Base-by-base conservation (phyloP, 2,329 filamentous ascomycete species). In the Apiospora marii region DNA sequence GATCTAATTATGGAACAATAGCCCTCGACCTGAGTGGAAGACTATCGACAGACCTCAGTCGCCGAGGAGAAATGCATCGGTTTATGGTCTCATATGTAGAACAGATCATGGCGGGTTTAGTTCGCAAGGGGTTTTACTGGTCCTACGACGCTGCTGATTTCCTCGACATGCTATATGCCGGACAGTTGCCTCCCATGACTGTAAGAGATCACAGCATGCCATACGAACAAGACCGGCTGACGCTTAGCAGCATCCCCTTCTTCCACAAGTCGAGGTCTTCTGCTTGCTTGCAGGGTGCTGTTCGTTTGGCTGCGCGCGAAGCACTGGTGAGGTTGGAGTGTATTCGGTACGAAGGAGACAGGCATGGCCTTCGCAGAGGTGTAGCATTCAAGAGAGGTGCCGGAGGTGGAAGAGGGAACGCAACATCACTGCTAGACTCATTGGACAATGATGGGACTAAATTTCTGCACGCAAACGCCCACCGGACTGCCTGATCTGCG, bases 181-280 rank as follows among this genome's bases (percentile, higher is more conserved):
- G 37, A 41, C 64, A 67, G 64, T 37, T 67, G 37, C 64, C 64
- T 22, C 64, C 37, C 0, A 67, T 67, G 37, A 67, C n/a, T 44
- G 37, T 67, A 53, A 53, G 64, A 67, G 64, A 24, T 37, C 37
- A 44, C 37, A 67, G 37, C 37, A 43, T 43, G 10, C 37, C 22
- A 44, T 43, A 6, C 13, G 37, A 41, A 43, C 43, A 19, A 24
- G 30, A 30, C 43, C n/a, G 27, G 24, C 43, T 67, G 37, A 67
- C 64, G 22, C 14, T 37, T 44, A 12, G 44, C 13, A 67, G 64
- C 64, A 67, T 30, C n/a, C 64, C 64, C 43, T 67, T 67, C 27
- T 41, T 64, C 22, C 58, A 64, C 22, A 30, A 64, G 58, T 64
- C 58, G 10, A 64, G 34, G 24, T 22, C 24, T 24, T 41, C 27